Evolutionary conservation across 2,329 filamentous ascomycete genomes (phyloP), one percentile per base, ranked within the genome.

Genomic region (Aspergillus calidoustus): DNA sequence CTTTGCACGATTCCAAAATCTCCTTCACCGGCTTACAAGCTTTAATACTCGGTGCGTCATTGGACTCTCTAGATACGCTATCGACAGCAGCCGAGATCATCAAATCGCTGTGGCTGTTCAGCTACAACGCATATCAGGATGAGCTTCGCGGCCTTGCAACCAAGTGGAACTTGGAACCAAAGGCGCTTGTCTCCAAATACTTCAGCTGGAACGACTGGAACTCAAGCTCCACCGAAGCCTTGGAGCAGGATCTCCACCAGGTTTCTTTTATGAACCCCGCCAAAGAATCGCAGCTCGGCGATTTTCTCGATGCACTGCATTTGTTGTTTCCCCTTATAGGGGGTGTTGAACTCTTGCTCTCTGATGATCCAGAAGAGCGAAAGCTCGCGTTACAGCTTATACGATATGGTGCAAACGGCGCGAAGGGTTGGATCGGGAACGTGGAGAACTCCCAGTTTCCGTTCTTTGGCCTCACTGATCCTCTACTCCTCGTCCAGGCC

Each of bases 1-100:
- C 58, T 7, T 19, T 60, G 22, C 58, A 55, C 19, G 58, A 60
- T n/a, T 60, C 58, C 5, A 55, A 50, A 31, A 44, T 60, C 9
- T 54, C 58, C 4, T 48, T 55, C 23, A 8, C 52, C 2, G 17
- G 43, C 17, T 31, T 60, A 15, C 52, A 55, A 11, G 52, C 52
- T 3, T 22, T 57, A 34, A 52, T 47, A 34, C 19, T 61, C 13
- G 58, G 58, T 9, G 58, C 58, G 7, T 55, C 51, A 17, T 28
- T 55, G 23, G 58, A 46, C n/a, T 55, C 51, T 7, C 17, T 56
- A 13, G 44, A 56, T 3, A 11, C 8, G 2, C 46, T 56, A 28
- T 31, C 46, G 23, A 22, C 31, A 6, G 54, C 46, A 7, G 31
- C 25, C 2, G 54, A 43, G 7, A 56, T 56, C 15, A 19, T 56